Evolutionary conservation across 208 protist species (phyloP), one percentile per base, ranked within the genome.

Genomic region (Wallacemonas sp.): DNA sequence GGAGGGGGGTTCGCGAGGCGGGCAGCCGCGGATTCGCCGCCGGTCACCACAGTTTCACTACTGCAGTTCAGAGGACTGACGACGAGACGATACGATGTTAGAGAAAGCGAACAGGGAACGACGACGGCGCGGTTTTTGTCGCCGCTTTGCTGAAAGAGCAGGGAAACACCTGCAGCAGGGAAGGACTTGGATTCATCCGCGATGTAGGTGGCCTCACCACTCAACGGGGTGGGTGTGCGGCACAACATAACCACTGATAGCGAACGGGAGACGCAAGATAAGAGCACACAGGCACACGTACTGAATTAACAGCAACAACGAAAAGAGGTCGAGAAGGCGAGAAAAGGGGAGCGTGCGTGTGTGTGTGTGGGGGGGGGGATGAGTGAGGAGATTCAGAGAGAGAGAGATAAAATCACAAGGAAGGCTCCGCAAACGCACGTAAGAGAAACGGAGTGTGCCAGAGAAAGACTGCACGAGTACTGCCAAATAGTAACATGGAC

Each of bases 1-100:
- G 72, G 62, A n/a, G 76, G 70, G 61, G 65, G 80, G 21, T 69
- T 63, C 54, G 54, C 61, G 0, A 48, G 26, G n/a, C n/a, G 4
- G 17, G 30, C 52, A 5, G 34, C 52, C 29, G 38, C 2, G 8
- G 52, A 30, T 9, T 14, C 14, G 26, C 17, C 19, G 8, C 32
- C 52, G 1, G 34, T 5, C 52, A 16, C n/a, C 8, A n/a, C 19
- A 2, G n/a, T 58, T 19, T 58, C 52, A 38, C 52, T 58, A 21
- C 52, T 58, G 52, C 52, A 58, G n/a, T 21, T 34, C 52, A 58
- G 30, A 14, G 52, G 52, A 41, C 52, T 58, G 30, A 58, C 52
- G 5, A 58, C 52, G 9, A 58, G 52, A 16, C 52, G 52, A 41
- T 58, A 58, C 2, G 52, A 58, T 3, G 52, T 26, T 5, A 58